Evolutionary conservation across 1,284 basidiomycete genomes (phyloP), one percentile per base, ranked within the genome.

Genomic region (Heterobasidion irregulare): DNA sequence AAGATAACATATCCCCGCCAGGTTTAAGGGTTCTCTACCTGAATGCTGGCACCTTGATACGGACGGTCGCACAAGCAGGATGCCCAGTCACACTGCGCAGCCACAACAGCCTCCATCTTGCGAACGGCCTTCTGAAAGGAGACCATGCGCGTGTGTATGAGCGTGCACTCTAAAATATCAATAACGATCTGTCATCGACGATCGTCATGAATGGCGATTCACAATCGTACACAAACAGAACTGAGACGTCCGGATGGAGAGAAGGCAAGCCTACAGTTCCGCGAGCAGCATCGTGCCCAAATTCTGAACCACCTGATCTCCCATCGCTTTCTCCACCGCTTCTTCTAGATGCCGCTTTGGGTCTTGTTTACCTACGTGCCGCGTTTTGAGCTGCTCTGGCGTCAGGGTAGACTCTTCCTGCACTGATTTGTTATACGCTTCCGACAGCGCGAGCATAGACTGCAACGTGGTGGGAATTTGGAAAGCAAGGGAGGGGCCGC

Each of bases 291-390:
- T 94, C 63, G 92, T 94, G 32, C 91, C 93, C 61, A 96, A 71
- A 66, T 90, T 93, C 74, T 98, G 94, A 44, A 94, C 88, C 58
- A 98, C 94, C 72, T 97, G 93, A 71, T 95, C 87, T 15, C 92
- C 93, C 84, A 98, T 96, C 1, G 92, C 92, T 71, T 89, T 91
- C 73, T 97, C 94, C n/a, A 96, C 95, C 34, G 90, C 89, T 72
- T 97, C 95, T 66, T 96, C 94, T 61, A 98, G 71, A 76, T 98
- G 94, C 64, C 94, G 83, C 75, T 98, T 98, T 47, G 94, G 94
- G 75, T 98, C 94, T 65, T 96, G 92, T 73, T 97, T 98, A 58
- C 95, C 95, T 63, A 98, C 94, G 71, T 98, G 95, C 60, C 94
- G 83, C 55, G 93, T 97, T 75, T 96, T 95, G 51, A 97, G 79